phyloP scores from a whole-genome alignment of 768 basidiomycete species.

The Pulveroboletus ravenelii region DNA sequence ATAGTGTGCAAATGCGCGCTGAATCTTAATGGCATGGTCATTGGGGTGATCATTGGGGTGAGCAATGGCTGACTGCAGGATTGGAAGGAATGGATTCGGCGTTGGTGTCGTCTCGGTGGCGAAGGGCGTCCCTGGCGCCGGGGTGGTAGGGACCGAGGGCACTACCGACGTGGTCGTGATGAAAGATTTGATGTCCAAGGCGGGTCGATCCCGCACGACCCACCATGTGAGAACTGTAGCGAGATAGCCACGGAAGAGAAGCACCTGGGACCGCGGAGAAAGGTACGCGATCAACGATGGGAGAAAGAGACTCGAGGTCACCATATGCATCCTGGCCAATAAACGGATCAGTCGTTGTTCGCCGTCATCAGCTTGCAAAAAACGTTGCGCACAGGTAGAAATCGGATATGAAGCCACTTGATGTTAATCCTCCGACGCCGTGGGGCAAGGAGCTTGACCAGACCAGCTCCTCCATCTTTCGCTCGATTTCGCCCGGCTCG shows the following conservation, averaged over 20 bases:
- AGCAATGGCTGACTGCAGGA: conserved; percentile 35
- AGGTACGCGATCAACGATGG: conserved; percentile 19
- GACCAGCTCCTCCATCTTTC: conserved; percentile 59
- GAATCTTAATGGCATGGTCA: conserved; percentile 33
- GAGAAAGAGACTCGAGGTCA: conserved; percentile 31
- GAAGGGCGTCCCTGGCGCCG: neutral
- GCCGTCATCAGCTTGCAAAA: neutral
- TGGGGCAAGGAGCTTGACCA: conserved; percentile 57
- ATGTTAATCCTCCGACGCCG: conserved; percentile 51
- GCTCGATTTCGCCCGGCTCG: conserved; percentile 37
- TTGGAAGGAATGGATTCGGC: conserved; percentile 38
- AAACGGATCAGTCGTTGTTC: neutral
- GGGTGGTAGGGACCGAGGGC: conserved; percentile 5
- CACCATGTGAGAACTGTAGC: conserved; percentile 24
- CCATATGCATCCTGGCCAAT: conserved; percentile 23
- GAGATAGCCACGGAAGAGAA: conserved; percentile 30
- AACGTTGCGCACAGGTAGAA: conserved; percentile 61
- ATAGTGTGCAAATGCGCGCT: conserved; percentile 33
- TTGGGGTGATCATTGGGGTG: conserved; percentile 34
- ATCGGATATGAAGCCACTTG: conserved; percentile 37
- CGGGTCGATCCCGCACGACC: conserved; percentile 28
- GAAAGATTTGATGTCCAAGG: conserved; percentile 29
- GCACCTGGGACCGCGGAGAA: conserved; percentile 14
- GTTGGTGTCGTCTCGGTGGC: conserved; percentile 12
- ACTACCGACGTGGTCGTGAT: conserved; percentile 24